Evolutionary conservation across 805 yeast species (phyloP), one percentile per base, ranked within the genome.

Genomic region (Gaillardinia entomophila): DNA sequence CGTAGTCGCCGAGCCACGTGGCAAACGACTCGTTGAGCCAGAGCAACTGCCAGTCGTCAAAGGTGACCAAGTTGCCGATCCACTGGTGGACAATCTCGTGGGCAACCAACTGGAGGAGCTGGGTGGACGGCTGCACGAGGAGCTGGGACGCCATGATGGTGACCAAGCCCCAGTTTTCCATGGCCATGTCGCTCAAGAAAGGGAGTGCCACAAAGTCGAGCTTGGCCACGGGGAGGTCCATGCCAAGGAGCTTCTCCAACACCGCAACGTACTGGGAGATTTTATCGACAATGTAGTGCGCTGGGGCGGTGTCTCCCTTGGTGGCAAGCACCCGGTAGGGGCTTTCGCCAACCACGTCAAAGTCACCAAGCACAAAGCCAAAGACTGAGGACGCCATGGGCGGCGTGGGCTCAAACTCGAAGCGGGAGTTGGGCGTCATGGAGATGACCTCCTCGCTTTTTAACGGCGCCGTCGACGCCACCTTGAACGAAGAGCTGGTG

Each of bases 21-120:
- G 94, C 92, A 57, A 83, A 79, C 2, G 84, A 62, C 57, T 84
- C 94, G 46, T 82, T 81, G 35, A 84, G 59, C 89, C 92, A 82
- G 24, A 83, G 57, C 46, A 72, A 66, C 31, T 69, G 71, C 81
- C 86, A 83, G 13, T 75, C 71, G 31, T 79, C 82, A 45, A 82
- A 80, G 1, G 84, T 64, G 2, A 82, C 68, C 42, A 66, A 61
- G 42, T 84, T 77, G 6, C 92, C 94, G 35, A 84, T 55, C 86
- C 87, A 84, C 57, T 83, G 90, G 51, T 84, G 94, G 18, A 82
- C 77, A 40, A 83, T 47, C 48, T 83, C 89, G 51, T 84, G 94
- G 2, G 75, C 77, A 6, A 84, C 48, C 28, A 83, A 64, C 45
- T 79, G 82, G 38, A 73, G 59, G 16, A 76, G 48, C 36, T 57